phyloP scores from a whole-genome alignment of 768 basidiomycete genomes.

The Phlebiopsis flavidoalba region DNA sequence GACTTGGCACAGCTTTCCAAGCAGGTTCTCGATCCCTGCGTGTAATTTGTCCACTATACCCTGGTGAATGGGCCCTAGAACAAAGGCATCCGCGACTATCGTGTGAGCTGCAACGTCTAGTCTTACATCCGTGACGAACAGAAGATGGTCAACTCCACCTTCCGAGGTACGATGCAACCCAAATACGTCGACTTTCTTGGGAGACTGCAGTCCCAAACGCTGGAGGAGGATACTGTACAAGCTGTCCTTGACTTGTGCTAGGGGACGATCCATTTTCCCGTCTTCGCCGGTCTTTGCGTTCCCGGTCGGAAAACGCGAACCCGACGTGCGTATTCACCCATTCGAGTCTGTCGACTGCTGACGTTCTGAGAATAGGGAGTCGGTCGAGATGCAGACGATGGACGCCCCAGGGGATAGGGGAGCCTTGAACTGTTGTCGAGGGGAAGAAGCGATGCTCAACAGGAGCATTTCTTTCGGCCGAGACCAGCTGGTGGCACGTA shows the following conservation, averaged over 20 bases:
- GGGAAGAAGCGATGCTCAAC: background rate
- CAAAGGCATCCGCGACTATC: slow-evolving; percentile 43
- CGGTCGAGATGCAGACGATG: slow-evolving; percentile 4
- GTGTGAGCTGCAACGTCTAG: slow-evolving; percentile 47
- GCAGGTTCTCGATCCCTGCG: slow-evolving; percentile 14
- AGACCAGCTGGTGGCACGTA: background rate
- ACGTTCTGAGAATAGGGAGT: background rate
- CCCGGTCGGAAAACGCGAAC: background rate
- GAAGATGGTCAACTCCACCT: slow-evolving; percentile 29
- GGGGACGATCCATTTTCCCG: background rate
- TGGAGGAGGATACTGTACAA: background rate
- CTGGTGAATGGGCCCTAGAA: slow-evolving; percentile 32
- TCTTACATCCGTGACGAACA: slow-evolving; percentile 42
- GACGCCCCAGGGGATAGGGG: background rate
- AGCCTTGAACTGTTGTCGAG: background rate
- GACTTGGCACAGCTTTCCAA: slow-evolving; percentile 16
- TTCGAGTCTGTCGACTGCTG: background rate
- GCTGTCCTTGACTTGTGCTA: background rate
- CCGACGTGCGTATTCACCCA: background rate
- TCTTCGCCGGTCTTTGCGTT: background rate
- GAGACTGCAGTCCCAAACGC: background rate
- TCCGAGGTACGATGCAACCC: background rate
- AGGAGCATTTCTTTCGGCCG: background rate
- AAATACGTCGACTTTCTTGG: background rate
- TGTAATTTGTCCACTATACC: slow-evolving; percentile 7